Base-by-base conservation (phyloP, 495 filamentous ascomycete genomes). In the Cercophora samala region DNA sequence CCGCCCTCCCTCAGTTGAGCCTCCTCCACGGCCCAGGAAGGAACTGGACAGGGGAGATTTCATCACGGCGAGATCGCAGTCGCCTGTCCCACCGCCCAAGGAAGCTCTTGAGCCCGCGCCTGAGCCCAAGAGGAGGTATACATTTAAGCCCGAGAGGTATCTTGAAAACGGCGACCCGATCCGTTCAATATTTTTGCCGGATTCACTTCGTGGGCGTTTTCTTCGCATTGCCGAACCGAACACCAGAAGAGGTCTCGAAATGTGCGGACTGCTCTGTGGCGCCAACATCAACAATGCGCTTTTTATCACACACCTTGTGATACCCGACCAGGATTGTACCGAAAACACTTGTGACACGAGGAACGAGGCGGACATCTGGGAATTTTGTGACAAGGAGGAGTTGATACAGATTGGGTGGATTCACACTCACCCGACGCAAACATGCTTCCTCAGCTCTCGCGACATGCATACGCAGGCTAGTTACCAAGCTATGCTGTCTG, bases 341-440 rank as follows among this genome's bases (percentile, higher is more conserved):
- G 87, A 88, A 8, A 93, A 98, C 72, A 98, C 95, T 0, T 99
- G 95, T 76, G 93, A 97, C 71, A 98, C 90, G 4, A 85, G 91
- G 25, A 93, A 97, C 70, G 94, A 97, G 72, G 83, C 82, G 46
- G 87, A 85, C 0, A 84, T 97, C 23, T 91, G 97, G 56, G 91
- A 96, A 37, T 98, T 93, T 73, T 94, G 91, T 72, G 89, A 94
- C 69, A 83, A 81, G 6, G 88, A 97, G 70, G 91, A 97, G 56
- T 74, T 98, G 52, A 88, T 97, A 79, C 88, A 95, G 66, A 83
- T 97, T 9, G 95, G 95, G 63, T 99, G 95, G 95, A 99, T 99
- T 65, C 95, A 99, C 75, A 99, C 95, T 0, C 95, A 99, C 75
- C 95, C 95, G 0, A 91, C 89, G 0, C 96, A 99, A 80, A 96